phyloP scores from a whole-genome alignment of 2,329 filamentous ascomycete species.

The Stachybotrys chlorohalonatus region DNA sequence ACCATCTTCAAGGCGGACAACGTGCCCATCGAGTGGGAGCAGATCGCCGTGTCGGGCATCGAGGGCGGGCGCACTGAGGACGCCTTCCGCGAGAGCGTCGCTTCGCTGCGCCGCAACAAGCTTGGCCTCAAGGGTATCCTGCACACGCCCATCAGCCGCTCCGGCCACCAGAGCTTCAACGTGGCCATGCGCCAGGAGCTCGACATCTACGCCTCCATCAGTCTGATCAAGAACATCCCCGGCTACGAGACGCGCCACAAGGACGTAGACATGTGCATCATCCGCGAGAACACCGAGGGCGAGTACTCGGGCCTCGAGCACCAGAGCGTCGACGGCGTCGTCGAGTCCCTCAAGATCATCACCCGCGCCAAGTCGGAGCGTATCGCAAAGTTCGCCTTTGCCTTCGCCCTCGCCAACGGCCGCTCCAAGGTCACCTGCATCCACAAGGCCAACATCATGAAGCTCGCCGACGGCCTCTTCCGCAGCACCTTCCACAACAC shows the following conservation, averaged over 20 bases:
- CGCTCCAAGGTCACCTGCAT: constrained; percentile 99
- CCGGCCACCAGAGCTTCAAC: constrained; percentile 98
- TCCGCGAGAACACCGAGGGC: constrained; percentile 99
- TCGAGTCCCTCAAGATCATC: constrained; percentile 99
- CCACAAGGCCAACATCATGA: constrained; percentile 99
- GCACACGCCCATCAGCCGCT: constrained; percentile 92
- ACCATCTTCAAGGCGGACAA: constrained; percentile 99
- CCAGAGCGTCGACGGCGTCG: constrained; percentile 91
- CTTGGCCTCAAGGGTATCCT: constrained; percentile 97
- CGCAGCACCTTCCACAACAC: constrained; percentile 92
- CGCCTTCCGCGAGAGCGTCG: constrained; percentile 90
- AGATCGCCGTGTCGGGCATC: constrained; percentile 90
- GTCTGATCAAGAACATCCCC: constrained; percentile 98
- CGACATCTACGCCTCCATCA: constrained; percentile 97
- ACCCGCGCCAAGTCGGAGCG: constrained; percentile 98
- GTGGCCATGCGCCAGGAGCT: constrained; percentile 98
- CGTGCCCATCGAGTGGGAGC: constrained; percentile 97
- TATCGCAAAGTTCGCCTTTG: constrained; percentile 97
- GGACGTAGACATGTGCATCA: constrained; percentile 96
- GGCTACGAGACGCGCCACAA: constrained; percentile 97
- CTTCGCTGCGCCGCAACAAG: constrained; percentile 96
- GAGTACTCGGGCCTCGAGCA: constrained; percentile 99
- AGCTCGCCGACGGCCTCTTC: constrained; percentile 97
- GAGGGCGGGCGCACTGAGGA: constrained; percentile 85
- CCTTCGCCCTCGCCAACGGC: constrained; percentile 97